Evolutionary conservation across 2,329 filamentous ascomycete species (phyloP).

Genomic region (Phialocephala subalpina): DNA sequence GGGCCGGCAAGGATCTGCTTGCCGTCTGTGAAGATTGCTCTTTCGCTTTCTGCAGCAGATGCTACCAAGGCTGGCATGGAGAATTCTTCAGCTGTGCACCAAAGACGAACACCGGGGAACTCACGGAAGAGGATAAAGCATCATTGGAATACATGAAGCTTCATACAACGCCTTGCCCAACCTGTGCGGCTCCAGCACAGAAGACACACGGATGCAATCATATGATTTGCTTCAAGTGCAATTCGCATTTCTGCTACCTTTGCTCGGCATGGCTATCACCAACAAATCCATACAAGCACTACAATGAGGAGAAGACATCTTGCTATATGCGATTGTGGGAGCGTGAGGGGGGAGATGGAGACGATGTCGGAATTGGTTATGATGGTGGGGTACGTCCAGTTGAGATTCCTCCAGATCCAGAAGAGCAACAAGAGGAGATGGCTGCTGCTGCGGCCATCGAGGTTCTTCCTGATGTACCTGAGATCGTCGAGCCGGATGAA

Average conservation of each 20-base stretch:
- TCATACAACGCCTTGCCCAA: conserved; percentile 89
- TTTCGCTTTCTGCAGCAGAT: conserved; percentile 84
- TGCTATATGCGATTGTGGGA: conserved; percentile 94
- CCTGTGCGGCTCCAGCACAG: conserved; percentile 83
- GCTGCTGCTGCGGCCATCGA: conserved; percentile 16
- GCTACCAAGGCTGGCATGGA: conserved; percentile 87
- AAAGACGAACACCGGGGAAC: conserved; percentile 70
- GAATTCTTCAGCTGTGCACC: conserved; percentile 77
- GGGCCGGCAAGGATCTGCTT: conserved; percentile 66
- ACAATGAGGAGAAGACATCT: conserved; percentile 72
- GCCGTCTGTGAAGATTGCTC: conserved; percentile 88
- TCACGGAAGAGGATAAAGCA: conserved; percentile 85
- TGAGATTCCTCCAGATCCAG: conserved; percentile 22
- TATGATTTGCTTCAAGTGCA: conserved; percentile 92
- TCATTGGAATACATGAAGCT: conserved; percentile 83
- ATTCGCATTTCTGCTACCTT: conserved; percentile 94
- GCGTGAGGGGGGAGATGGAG: conserved; percentile 79
- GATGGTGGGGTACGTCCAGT: conserved; percentile 29
- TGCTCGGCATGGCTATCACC: conserved; percentile 88
- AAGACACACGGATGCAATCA: conserved; percentile 97
- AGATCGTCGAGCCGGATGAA: conserved; percentile 28
- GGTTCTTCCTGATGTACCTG: conserved; percentile 20
- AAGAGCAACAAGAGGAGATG: conserved; percentile 16
- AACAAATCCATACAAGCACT: conserved; percentile 86
- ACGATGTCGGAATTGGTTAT: conserved; percentile 42